A percentile compares a stretch with the other conserved stretches of the same genome.
Evolutionary conservation across 2,329 filamentous ascomycete genomes (phyloP).

Genomic region (Escovopsis weberi): DNA sequence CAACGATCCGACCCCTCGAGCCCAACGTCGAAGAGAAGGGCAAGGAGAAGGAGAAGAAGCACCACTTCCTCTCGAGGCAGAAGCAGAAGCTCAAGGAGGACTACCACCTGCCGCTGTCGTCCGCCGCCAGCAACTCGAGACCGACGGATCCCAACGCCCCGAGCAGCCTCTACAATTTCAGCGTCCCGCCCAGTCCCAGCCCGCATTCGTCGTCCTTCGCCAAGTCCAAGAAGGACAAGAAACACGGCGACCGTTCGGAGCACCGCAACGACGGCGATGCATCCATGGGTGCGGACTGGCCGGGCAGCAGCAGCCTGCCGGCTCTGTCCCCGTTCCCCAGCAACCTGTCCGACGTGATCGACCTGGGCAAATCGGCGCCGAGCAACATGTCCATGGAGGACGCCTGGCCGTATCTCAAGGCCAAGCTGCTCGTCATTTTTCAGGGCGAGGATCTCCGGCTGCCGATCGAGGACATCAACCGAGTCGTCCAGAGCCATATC

Average conservation of each 20-base stretch:
- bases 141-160: slow-evolving; percentile 63
- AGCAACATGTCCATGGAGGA: slow-evolving; percentile 65
- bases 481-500: slow-evolving; percentile 64
- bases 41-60: slow-evolving; percentile 51
- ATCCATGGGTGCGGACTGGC: slow-evolving; percentile 32
- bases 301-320: slow-evolving; percentile 37
- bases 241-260: slow-evolving; percentile 51
- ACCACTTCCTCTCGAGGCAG: slow-evolving; percentile 65
- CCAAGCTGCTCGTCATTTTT: slow-evolving; percentile 63
- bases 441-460: slow-evolving; percentile 66
- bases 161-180: slow-evolving; percentile 66
- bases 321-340: slow-evolving; percentile 28
- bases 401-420: slow-evolving; percentile 69
- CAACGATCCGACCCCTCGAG: slow-evolving; percentile 56
- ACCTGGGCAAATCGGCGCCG: slow-evolving; percentile 40
- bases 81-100: slow-evolving; percentile 71
- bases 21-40: slow-evolving; percentile 34
- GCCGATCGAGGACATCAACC: slow-evolving; percentile 75
- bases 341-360: slow-evolving; percentile 35
- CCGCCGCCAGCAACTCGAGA: slow-evolving; percentile 61
- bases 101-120: slow-evolving; percentile 56
- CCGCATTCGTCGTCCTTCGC: slow-evolving; percentile 53
- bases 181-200: slow-evolving; percentile 55
- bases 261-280: slow-evolving; percentile 39
- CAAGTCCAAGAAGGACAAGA: slow-evolving; percentile 79